Conservation (phyloP, 129 eudicot species). For the Saussurea involucrata region DNA sequence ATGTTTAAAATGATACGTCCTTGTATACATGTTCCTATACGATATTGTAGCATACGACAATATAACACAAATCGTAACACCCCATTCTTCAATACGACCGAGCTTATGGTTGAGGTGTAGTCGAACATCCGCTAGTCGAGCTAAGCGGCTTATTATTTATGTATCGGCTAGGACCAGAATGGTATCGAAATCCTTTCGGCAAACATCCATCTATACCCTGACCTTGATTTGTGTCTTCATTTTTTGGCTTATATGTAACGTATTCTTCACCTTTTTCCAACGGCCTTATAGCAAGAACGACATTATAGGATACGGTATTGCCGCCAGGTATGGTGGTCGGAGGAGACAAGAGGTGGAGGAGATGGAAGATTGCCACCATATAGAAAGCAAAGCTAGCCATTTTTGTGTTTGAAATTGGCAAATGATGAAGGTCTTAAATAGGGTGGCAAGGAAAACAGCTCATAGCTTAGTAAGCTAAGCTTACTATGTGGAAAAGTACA, state of each 20-base stretch:
- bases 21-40: neutral
- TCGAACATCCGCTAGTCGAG: constrained; percentile 27
- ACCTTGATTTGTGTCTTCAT: constrained; percentile 9
- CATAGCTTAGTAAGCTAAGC: too few relatives aligned
- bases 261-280: constrained; percentile 34
- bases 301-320: neutral
- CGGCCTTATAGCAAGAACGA: constrained; percentile 24
- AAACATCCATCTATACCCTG: constrained; percentile 38
- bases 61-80: neutral
- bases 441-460: constrained; percentile 37
- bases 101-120: constrained; percentile 16
- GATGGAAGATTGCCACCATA: constrained; percentile 27
- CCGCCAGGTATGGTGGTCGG: constrained; percentile 5
- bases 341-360: constrained; percentile 35
- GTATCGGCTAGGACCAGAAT: constrained; percentile 68
- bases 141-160: constrained; percentile 46
- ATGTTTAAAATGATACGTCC: neutral
- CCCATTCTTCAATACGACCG: neutral
- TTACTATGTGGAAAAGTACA: constrained; percentile 26
- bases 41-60: neutral
- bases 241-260: constrained; percentile 39
- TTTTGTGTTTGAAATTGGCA: constrained; percentile 20
- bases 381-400: constrained; percentile 34
- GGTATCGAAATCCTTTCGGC: constrained; percentile 62
- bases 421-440: constrained; percentile 32